Percentiles rank a stretch among this genome's conserved stretches.
Conservation (phyloP, 352 stramenopile genomes). For the Phytopythium helicoides region DNA sequence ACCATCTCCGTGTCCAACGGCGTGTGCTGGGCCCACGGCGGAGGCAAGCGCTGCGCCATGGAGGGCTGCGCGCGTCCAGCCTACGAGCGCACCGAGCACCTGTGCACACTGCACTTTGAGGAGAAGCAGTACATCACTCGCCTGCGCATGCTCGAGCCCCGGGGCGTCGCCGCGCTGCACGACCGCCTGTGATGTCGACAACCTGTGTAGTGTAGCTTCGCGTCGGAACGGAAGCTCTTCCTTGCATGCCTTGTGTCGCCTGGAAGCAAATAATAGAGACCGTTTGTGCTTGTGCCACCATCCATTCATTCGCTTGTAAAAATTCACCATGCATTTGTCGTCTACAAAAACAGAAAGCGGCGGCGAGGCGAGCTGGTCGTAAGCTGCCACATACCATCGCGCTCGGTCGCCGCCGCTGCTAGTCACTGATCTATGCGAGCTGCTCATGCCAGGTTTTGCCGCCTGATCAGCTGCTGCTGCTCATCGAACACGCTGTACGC, state of each 20-base stretch:
- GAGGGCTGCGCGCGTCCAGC: conserved; percentile 32
- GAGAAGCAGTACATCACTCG: conserved; percentile 32
- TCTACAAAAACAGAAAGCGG: too few species aligned
- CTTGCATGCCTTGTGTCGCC: too few species aligned
- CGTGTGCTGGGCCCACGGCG: conserved; percentile 45
- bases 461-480: conserved; percentile 14
- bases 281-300: too few species aligned
- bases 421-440: too few species aligned
- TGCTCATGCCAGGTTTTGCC: not conserved
- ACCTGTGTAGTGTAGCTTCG: conserved; percentile 7
- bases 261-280: too few species aligned
- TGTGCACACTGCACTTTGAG: conserved; percentile 56
- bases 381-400: too few species aligned
- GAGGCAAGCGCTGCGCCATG: conserved; percentile 33
- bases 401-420: not conserved
- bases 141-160: conserved; percentile 7
- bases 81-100: conserved; percentile 51
- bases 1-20: conserved; percentile 59
- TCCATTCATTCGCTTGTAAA: too few species aligned
- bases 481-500: conserved; percentile 15
- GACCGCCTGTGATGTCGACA: not conserved
- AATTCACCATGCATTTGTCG: too few species aligned
- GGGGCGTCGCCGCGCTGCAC: not conserved
- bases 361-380: not conserved
- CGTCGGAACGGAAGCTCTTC: conserved; percentile 15